These are phyloP conservation scores for Tulasnella sp. DNA, from an alignment of 768 basidiomycete species.

Conservation along the genomic window DNA sequence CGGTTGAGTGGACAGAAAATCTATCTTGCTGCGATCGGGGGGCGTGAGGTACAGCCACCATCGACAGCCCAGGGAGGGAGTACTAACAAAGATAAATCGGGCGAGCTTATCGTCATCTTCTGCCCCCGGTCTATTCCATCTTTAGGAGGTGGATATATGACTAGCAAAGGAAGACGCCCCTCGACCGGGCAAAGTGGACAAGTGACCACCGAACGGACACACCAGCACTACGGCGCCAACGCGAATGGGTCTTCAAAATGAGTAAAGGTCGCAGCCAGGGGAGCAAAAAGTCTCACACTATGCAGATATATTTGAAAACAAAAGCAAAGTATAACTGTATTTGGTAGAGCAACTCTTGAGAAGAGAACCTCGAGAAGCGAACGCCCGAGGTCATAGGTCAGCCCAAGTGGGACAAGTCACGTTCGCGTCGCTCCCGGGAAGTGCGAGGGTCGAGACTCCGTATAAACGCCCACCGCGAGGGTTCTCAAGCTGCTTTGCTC, in stretches of 20 bases:
- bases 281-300: not conserved
- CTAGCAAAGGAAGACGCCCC: not conserved
- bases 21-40: not conserved
- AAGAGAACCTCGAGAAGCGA: too few species aligned
- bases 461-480: not conserved
- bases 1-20: not conserved
- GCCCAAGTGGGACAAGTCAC: not conserved
- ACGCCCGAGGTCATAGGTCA: not conserved
- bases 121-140: not conserved
- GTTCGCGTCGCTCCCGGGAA: too few species aligned
- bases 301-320: not conserved
- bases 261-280: not conserved
- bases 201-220: not conserved
- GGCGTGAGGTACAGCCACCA: not conserved
- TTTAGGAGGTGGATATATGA: not conserved
- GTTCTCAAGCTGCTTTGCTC: not conserved
- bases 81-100: not conserved
- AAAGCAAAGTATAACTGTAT: not conserved
- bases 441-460: not conserved
- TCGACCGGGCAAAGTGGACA: not conserved
- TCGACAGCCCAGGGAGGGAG: not conserved
- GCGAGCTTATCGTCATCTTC: not conserved
- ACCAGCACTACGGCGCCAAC: not conserved
- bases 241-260: not conserved
- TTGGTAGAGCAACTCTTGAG: not conserved